Conservation (phyloP, 2,329 filamentous ascomycete genomes). For the Simplicillium sp. region DNA sequence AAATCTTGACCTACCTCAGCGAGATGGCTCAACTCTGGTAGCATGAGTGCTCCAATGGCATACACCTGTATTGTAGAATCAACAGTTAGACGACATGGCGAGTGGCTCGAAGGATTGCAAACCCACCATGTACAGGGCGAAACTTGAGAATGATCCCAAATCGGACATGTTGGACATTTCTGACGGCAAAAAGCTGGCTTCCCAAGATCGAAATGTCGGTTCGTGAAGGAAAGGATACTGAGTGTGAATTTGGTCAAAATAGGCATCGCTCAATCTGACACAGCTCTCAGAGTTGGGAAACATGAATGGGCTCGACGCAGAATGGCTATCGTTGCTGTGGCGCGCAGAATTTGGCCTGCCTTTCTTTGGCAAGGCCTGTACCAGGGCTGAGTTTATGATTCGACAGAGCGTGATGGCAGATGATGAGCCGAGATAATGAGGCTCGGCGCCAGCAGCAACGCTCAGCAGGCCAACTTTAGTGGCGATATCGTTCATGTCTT, state of each 20-base stretch:
- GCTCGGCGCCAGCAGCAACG: slow-evolving; percentile 1
- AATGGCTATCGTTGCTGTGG: not conserved
- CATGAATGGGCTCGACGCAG: not conserved
- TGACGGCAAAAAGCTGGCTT: slow-evolving; percentile 12
- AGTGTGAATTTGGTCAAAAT: slow-evolving; percentile 25
- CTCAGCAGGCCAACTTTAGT: slow-evolving; percentile 1
- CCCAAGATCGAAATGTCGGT: slow-evolving; percentile 20
- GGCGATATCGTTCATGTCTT: not conserved
- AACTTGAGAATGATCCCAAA: slow-evolving; percentile 1
- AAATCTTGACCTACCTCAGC: slow-evolving; percentile 6
- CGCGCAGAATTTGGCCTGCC: not conserved
- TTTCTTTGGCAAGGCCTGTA: not conserved
- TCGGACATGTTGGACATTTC: not conserved
- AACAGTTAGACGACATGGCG: too few species aligned
- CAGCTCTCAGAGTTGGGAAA: not conserved
- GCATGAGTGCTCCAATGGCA: slow-evolving; percentile 9
- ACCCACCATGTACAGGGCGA: slow-evolving; percentile 12
- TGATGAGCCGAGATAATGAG: slow-evolving; percentile 1
- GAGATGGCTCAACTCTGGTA: slow-evolving; percentile 2
- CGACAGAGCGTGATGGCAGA: not conserved
- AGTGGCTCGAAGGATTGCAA: not conserved
- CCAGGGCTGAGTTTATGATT: not conserved
- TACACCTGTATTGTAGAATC: slow-evolving; percentile 6
- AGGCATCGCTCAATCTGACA: slow-evolving; percentile 16
- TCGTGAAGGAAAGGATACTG: slow-evolving; percentile 27